Base-by-base conservation (phyloP, 441 rosid species). In the Croton setiger region DNA sequence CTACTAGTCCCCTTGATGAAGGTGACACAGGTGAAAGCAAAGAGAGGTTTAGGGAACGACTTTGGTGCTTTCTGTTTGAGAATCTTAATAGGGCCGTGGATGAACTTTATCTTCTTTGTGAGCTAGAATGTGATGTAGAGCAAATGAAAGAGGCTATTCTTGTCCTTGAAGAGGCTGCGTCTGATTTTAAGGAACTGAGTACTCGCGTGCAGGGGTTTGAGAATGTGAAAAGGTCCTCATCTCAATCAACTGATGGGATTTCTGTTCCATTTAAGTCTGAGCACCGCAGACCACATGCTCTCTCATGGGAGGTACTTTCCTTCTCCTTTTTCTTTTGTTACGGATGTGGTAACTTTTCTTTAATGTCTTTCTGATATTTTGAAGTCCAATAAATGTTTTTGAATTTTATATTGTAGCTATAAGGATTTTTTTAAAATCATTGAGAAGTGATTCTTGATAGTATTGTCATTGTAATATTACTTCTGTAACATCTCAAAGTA, bases 11-110 rank as follows among this genome's bases (percentile, higher is more conserved):
- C 59, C 60, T 77, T 60, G 83, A 76, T 69, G 96, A 89, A 65
- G 76, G 73, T 54, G 82, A 78, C 52, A 67, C 82, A 15, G 73
- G 77, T 77, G 96, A 87, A 82, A 86, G 91, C 87, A 87, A 89
- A 81, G 96, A 86, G 79, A 79, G 96, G 74, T 89, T 87, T 74
- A 80, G 96, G 74, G 87, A 89, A 74, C 84, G 92, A 51, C 87
- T 89, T 53, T 89, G 96, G 96, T 85, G 92, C 80, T 89, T 89
- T 76, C 85, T 89, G 37, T 89, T 89, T 83, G 96, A 89, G 83
- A 89, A 89, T 79, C 88, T 89, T 54, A 89, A 89, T 75, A 83
- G 92, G 87, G 86, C 96, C 69, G 89, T 89, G 6, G 96, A 89
- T 79, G 96, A 89, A 78, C 90, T 89, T 61, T 89, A 89, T 76